Conservation (phyloP, 108 stramenopile species). For the Pseudonitzschia pungens region DNA sequence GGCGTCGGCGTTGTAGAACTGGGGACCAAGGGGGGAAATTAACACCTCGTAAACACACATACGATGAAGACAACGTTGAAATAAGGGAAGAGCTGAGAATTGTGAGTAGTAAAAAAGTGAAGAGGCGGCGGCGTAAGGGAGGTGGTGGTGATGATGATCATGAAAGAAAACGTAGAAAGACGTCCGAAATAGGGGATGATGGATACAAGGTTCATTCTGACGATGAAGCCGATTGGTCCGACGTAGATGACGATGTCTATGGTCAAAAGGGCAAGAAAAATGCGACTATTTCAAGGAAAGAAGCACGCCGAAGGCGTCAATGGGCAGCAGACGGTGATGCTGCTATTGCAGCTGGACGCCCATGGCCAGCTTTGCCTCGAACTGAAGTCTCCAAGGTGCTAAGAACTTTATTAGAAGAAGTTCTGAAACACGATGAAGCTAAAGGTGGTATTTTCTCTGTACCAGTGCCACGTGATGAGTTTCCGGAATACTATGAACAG, state of each 20-base stretch:
- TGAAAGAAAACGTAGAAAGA: slow-evolving; percentile 17
- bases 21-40: slow-evolving; percentile 41
- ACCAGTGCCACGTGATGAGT: slow-evolving; percentile 78
- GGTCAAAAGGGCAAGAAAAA: slow-evolving; percentile 49
- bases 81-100: slow-evolving; percentile 78
- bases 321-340: slow-evolving; percentile 82
- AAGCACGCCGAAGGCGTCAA: slow-evolving; percentile 72
- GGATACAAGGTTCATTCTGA: slow-evolving; percentile 77
- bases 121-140: slow-evolving; percentile 41
- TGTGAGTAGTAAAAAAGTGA: slow-evolving; percentile 66
- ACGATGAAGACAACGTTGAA: slow-evolving; percentile 13
- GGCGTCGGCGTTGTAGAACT: slow-evolving; percentile 73
- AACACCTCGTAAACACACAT: not conserved
- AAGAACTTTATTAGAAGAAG: slow-evolving; percentile 65
- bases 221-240: slow-evolving; percentile 83
- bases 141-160: slow-evolving; percentile 29
- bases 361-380: slow-evolving; percentile 86
- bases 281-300: slow-evolving; percentile 61
- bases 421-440: slow-evolving; percentile 67
- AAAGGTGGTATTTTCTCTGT: slow-evolving; percentile 76
- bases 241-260: slow-evolving; percentile 62
- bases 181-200: slow-evolving; percentile 59
- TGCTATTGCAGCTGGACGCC: slow-evolving; percentile 68
- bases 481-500: slow-evolving; percentile 88
- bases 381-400: slow-evolving; percentile 61